These are phyloP conservation scores for Wallacemonas sp. DNA, from an alignment of 208 protist species.

Conservation along the genomic window DNA sequence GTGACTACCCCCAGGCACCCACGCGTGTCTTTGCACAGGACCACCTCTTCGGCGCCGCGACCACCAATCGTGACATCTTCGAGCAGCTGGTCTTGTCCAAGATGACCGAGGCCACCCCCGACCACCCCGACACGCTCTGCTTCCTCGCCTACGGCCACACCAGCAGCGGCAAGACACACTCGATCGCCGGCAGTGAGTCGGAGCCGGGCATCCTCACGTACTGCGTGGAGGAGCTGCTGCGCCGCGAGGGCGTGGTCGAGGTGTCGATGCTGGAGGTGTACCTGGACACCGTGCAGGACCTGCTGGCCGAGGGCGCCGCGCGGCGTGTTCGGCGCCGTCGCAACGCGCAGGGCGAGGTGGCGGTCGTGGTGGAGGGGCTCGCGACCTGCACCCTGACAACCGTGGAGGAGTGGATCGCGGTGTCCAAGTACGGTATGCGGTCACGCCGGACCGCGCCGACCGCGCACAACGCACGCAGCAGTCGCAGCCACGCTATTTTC, in stretches of 20 bases:
- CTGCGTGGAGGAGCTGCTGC: constrained; percentile 67
- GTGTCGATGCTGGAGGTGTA: constrained; percentile 89
- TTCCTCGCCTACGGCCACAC: constrained; percentile 90
- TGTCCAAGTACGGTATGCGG: constrained; percentile 72
- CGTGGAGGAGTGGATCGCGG: constrained; percentile 66
- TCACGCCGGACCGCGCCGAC: constrained; percentile 85
- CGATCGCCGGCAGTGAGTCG: constrained; percentile 65
- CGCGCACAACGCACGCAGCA: constrained; percentile 89
- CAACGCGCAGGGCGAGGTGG: constrained; percentile 24
- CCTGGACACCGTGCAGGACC: constrained; percentile 76
- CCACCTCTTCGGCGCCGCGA: constrained; percentile 36
- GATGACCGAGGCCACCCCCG: constrained; percentile 48
- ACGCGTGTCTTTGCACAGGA: constrained; percentile 40
- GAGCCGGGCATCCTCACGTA: constrained; percentile 77
- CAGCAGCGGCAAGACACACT: constrained; percentile 88
- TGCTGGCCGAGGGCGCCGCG: constrained; percentile 63
- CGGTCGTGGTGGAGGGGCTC: constrained; percentile 76
- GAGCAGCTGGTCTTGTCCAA: constrained; percentile 53
- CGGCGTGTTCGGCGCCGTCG: constrained; percentile 52
- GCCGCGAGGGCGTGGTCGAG: constrained; percentile 74
- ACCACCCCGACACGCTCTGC: constrained; percentile 80
- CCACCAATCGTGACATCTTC: constrained; percentile 68
- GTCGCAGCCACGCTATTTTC: constrained; percentile 93
- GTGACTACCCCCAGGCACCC: constrained; percentile 5
- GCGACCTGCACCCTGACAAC: constrained; percentile 62